A percentile compares a stretch with the other conserved stretches of the same genome.
Evolutionary conservation across 306 rosid genomes (phyloP).

Genomic region (Alnus glutinosa): DNA sequence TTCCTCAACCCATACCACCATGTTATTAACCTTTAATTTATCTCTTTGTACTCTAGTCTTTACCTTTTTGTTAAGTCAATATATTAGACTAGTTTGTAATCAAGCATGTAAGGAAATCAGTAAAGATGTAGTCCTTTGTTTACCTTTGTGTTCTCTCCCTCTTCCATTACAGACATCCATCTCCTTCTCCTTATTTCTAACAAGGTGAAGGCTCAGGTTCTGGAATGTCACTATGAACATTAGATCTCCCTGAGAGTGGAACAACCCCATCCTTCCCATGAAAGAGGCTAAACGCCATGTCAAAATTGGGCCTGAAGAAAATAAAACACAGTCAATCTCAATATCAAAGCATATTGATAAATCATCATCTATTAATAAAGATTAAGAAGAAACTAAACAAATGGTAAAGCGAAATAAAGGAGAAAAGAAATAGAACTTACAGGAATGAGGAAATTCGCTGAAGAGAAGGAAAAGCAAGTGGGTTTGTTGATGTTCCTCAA

Average conservation of each 20-base stretch:
- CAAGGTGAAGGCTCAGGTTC: conserved; percentile 40
- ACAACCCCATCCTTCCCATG: conserved; percentile 84
- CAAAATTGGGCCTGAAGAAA: conserved; percentile 58
- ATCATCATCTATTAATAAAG: conserved; percentile 1
- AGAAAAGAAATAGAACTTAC: conserved; percentile 39
- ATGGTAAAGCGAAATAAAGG: background rate
- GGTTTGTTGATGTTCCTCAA: conserved; percentile 63
- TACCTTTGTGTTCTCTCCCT: too few species aligned
- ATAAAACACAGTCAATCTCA: conserved; percentile 9
- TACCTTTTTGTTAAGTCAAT: too few species aligned
- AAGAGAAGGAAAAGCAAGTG: conserved; percentile 64
- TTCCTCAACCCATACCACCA: too few species aligned
- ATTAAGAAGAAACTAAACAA: background rate
- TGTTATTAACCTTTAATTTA: too few species aligned
- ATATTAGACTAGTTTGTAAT: too few species aligned
- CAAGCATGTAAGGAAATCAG: too few species aligned
- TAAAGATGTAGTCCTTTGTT: too few species aligned
- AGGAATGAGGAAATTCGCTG: conserved; percentile 46
- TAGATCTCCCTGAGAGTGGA: conserved; percentile 61
- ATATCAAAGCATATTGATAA: conserved; percentile 4
- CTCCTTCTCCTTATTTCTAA: too few species aligned
- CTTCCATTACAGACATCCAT: too few species aligned
- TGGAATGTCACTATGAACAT: conserved; percentile 17
- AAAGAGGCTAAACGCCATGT: conserved; percentile 67
- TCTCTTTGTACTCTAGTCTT: too few species aligned